These are phyloP conservation scores for Zea luxurians DNA, from an alignment of 176 grass and related monocot genomes.

Conservation along the genomic window DNA sequence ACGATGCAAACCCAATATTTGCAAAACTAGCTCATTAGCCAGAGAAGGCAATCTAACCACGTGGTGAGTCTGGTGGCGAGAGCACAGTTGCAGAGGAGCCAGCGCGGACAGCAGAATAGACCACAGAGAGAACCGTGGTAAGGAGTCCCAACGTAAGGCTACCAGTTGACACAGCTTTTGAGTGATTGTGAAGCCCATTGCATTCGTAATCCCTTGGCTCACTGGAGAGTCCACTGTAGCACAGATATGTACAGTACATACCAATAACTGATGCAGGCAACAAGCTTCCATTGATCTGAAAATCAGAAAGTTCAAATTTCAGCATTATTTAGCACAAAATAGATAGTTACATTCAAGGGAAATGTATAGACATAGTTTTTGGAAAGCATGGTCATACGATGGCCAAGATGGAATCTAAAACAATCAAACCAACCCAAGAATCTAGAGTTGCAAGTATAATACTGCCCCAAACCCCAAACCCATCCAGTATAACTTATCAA, in stretches of 20 bases:
- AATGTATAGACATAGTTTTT: background rate
- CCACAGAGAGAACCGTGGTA: conserved; percentile 93
- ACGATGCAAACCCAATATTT: background rate
- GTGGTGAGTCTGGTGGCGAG: conserved; percentile 78
- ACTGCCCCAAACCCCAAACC: background rate
- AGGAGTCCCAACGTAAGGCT: conserved; percentile 81
- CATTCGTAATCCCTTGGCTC: conserved; percentile 96
- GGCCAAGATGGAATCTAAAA: background rate
- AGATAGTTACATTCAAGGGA: background rate
- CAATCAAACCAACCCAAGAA: background rate
- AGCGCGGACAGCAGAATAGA: conserved; percentile 98
- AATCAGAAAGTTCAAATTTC: background rate
- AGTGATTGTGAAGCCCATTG: conserved; percentile 96
- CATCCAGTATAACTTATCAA: background rate
- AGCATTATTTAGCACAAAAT: background rate
- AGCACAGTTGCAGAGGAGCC: conserved; percentile 84
- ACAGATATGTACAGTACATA: conserved; percentile 85
- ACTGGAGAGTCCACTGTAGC: conserved; percentile 92
- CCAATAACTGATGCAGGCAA: conserved; percentile 88
- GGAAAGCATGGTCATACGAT: background rate
- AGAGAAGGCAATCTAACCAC: conserved; percentile 47
- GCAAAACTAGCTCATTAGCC: conserved; percentile 9
- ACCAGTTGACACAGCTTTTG: conserved; percentile 89
- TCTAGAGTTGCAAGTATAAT: background rate
- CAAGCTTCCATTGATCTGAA: conserved; percentile 89